A percentile compares a stretch with the other conserved stretches of the same genome.
Conservation (phyloP, 805 yeast genomes). For the Candida andamanensis region DNA sequence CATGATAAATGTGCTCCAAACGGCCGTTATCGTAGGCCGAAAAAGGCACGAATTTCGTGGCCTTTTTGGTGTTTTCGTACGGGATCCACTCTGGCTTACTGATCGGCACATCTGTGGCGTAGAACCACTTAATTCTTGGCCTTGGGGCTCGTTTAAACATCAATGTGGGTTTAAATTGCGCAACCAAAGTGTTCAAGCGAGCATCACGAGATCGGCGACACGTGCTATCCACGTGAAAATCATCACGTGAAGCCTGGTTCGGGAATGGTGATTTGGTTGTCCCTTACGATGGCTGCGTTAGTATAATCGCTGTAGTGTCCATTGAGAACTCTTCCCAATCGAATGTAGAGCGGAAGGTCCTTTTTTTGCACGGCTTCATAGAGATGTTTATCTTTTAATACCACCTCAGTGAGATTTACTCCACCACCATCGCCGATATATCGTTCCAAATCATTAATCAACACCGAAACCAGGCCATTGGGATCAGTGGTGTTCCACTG, state of each 20-base stretch:
- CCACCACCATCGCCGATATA: conserved; percentile 49
- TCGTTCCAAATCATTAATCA: conserved; percentile 76
- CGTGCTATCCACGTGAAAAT: too few species aligned
- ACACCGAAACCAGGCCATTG: conserved; percentile 2
- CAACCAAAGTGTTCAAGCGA: too few species aligned
- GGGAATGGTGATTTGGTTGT: conserved; percentile 49
- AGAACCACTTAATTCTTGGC: conserved; percentile 70
- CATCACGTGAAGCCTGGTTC: conserved; percentile 46
- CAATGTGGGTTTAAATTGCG: too few species aligned
- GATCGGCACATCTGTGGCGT: conserved; percentile 74
- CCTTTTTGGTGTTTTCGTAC: conserved; percentile 45
- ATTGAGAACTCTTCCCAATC: conserved; percentile 47
- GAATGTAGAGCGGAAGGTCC: conserved; percentile 42
- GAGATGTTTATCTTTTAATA: conserved; percentile 12
- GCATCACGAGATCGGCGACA: too few species aligned
- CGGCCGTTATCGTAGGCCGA: conserved; percentile 54
- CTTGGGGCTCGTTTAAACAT: too few species aligned
- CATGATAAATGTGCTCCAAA: conserved; percentile 50
- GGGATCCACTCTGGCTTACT: conserved; percentile 59
- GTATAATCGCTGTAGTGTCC: conserved; percentile 56
- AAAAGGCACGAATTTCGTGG: conserved; percentile 66
- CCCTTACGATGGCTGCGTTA: too few species aligned
- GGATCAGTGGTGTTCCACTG: conserved; percentile 26
- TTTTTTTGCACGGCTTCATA: conserved; percentile 22
- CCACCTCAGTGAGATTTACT: conserved; percentile 20